Percentiles rank a stretch among this genome's conserved stretches.
Evolutionary conservation across 2,329 filamentous ascomycete species (phyloP).

Genomic region (Bipolaris oryzae): DNA sequence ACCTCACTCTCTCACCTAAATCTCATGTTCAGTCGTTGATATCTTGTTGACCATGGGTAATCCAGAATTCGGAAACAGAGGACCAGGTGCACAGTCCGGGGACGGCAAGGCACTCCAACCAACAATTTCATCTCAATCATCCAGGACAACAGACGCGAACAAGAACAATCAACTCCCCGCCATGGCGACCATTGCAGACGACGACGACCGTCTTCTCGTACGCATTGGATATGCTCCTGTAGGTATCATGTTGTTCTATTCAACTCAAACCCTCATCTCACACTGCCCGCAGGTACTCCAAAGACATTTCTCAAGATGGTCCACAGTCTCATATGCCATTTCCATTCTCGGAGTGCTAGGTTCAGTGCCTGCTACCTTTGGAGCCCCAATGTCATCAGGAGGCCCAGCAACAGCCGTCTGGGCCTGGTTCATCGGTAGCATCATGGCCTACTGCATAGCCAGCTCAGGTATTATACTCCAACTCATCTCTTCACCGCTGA

Average conservation of each 20-base stretch:
- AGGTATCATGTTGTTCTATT: slow-evolving; percentile 18
- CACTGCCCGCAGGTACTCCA: slow-evolving; percentile 58
- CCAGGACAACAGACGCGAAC: slow-evolving; percentile 34
- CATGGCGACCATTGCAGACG: slow-evolving; percentile 61
- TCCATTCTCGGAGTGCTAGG: slow-evolving; percentile 68
- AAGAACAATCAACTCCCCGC: slow-evolving; percentile 18
- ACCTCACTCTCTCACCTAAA: slow-evolving; percentile 5
- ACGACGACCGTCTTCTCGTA: slow-evolving; percentile 65
- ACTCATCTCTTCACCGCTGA: background rate
- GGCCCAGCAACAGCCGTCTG: slow-evolving; percentile 69
- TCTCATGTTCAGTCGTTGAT: slow-evolving; percentile 31
- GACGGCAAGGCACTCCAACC: slow-evolving; percentile 24
- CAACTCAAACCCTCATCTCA: slow-evolving; percentile 21
- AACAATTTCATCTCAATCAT: slow-evolving; percentile 28
- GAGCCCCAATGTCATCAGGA: slow-evolving; percentile 62
- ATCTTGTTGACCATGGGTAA: slow-evolving; percentile 36
- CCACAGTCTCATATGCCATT: slow-evolving; percentile 69
- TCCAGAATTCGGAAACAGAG: slow-evolving; percentile 30
- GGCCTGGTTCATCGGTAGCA: slow-evolving; percentile 68
- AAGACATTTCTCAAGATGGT: slow-evolving; percentile 70
- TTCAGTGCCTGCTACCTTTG: slow-evolving; percentile 69
- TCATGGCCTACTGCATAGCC: slow-evolving; percentile 69
- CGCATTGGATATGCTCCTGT: slow-evolving; percentile 69
- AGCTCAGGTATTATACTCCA: slow-evolving; percentile 56
- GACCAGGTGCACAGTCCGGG: slow-evolving; percentile 13